These are phyloP conservation scores for Cymbopogon citratus DNA, from an alignment of 176 grass and related monocot species.

Conservation along the genomic window DNA sequence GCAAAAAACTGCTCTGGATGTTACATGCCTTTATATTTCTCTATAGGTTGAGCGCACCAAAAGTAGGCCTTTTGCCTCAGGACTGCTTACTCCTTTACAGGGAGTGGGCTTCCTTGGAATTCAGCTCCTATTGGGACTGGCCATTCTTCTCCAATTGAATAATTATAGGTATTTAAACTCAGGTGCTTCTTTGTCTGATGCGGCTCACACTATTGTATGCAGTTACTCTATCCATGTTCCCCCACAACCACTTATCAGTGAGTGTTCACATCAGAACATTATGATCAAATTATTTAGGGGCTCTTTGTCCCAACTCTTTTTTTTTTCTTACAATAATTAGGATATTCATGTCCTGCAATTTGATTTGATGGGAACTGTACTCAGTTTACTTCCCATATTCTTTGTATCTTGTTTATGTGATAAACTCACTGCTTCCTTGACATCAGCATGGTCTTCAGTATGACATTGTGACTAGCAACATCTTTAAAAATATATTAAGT, in stretches of 20 bases:
- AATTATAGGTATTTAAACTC: conserved; percentile 46
- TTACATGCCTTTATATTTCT: not conserved
- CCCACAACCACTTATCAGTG: not conserved
- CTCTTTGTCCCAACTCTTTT: not conserved
- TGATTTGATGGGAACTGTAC: not conserved
- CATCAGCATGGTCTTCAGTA: not conserved
- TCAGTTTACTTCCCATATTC: not conserved
- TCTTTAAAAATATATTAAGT: not conserved
- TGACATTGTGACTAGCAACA: not conserved
- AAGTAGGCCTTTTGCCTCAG: conserved; percentile 70
- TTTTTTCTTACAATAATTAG: not conserved
- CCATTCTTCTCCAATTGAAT: conserved; percentile 86
- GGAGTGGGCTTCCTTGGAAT: conserved; percentile 67
- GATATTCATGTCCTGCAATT: not conserved
- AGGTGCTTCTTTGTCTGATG: not conserved
- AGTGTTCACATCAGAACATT: not conserved
- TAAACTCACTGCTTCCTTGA: not conserved
- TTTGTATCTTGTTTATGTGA: not conserved
- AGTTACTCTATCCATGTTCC: not conserved
- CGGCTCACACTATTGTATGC: not conserved
- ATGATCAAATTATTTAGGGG: not conserved
- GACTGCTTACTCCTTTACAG: conserved; percentile 49
- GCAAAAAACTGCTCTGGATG: not conserved
- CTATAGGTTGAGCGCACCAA: conserved; percentile 71
- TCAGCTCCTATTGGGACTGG: conserved; percentile 68